Evolutionary conservation across 768 basidiomycete species (phyloP).

Genomic region (Ephemerocybe angulata): DNA sequence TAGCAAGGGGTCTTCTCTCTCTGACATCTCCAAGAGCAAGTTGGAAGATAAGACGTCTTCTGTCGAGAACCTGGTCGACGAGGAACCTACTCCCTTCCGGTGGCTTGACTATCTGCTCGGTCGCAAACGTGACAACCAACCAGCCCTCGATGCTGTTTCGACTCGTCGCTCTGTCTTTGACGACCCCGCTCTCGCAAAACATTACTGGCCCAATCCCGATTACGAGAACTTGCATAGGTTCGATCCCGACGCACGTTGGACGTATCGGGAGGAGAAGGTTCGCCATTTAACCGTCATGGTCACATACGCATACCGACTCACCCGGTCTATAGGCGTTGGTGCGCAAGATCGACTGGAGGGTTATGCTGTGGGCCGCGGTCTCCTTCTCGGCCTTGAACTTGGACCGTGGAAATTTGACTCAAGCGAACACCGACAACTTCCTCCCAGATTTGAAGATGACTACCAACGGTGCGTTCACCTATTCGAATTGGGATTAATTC

Average conservation of each 20-base stretch:
- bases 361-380: constrained; percentile 54
- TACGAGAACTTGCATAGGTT: constrained; percentile 59
- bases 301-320: not conserved
- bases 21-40: not conserved
- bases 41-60: not conserved
- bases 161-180: constrained; percentile 54
- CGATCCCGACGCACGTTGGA: constrained; percentile 57
- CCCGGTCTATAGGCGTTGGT: constrained; percentile 28
- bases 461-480: constrained; percentile 33
- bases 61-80: constrained; percentile 30
- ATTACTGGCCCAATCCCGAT: constrained; percentile 47
- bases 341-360: constrained; percentile 58
- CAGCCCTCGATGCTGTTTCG: constrained; percentile 37
- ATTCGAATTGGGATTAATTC: not conserved
- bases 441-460: constrained; percentile 52
- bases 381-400: constrained; percentile 57
- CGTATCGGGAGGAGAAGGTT: constrained; percentile 46
- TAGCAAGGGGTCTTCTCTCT: constrained; percentile 1
- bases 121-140: constrained; percentile 16
- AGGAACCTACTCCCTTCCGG: constrained; percentile 34
- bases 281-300: not conserved
- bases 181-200: constrained; percentile 41
- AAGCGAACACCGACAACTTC: constrained; percentile 59
- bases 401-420: constrained; percentile 50
- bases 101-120: constrained; percentile 34